phyloP scores from a whole-genome alignment of 345 rosid genomes.

The Salix arbutifolia region DNA sequence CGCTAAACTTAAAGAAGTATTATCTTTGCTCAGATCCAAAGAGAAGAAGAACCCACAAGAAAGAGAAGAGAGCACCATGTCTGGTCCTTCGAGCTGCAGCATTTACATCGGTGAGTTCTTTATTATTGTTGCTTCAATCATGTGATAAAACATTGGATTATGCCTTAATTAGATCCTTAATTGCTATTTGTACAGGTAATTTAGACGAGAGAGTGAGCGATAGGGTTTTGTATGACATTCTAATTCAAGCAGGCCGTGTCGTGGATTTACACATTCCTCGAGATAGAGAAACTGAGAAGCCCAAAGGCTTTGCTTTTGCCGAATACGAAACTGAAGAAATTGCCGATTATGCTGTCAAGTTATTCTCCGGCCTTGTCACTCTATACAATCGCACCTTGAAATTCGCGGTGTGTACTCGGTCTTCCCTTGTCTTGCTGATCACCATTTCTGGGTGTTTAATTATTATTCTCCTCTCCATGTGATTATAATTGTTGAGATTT shows the following conservation, averaged over 20 bases:
- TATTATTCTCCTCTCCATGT: not conserved
- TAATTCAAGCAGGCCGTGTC: constrained; percentile 84
- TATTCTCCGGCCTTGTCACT: constrained; percentile 87
- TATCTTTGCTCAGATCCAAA: too few relatives aligned
- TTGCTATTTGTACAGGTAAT: constrained; percentile 43
- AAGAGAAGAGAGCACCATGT: constrained; percentile 27
- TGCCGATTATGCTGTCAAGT: constrained; percentile 90
- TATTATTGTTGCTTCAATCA: not conserved
- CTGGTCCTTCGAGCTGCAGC: constrained; percentile 47
- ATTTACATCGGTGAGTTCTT: constrained; percentile 48
- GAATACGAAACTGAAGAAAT: constrained; percentile 78
- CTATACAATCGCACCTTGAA: constrained; percentile 68
- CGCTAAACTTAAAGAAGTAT: too few relatives aligned
- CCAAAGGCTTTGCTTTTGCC: constrained; percentile 87
- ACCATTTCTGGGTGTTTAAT: not conserved
- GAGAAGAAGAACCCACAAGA: too few relatives aligned
- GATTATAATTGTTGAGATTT: too few relatives aligned
- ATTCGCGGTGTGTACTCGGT: constrained; percentile 50
- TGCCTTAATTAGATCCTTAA: not conserved
- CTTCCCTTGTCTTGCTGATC: not conserved
- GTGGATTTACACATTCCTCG: constrained; percentile 76
- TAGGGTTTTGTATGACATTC: constrained; percentile 76
- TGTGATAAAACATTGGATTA: not conserved
- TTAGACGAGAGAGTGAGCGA: constrained; percentile 86
- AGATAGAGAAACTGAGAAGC: constrained; percentile 75